These are phyloP conservation scores for Collybia mongolica DNA, from an alignment of 768 basidiomycete genomes.

Conservation along the genomic window DNA sequence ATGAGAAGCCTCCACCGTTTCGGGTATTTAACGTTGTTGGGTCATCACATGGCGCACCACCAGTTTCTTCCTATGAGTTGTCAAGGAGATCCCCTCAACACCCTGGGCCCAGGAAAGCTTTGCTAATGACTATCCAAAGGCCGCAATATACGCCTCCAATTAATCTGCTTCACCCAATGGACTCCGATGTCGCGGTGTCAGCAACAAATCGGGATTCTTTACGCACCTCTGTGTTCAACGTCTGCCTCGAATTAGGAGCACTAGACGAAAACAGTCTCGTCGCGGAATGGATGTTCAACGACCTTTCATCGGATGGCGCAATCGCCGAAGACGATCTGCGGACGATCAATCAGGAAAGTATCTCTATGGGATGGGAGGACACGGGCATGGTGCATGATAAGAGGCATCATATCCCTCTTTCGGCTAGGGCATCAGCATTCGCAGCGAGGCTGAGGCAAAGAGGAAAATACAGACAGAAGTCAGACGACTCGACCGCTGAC, in stretches of 20 bases:
- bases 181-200: too few relatives aligned
- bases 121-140: too few relatives aligned
- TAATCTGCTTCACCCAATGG: too few relatives aligned
- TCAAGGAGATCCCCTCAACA: too few relatives aligned
- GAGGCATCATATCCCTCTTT: slow-evolving; percentile 6
- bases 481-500: not conserved
- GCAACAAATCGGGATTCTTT: slow-evolving; percentile 16
- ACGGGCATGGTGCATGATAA: not conserved
- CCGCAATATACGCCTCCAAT: too few relatives aligned
- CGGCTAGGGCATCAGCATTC: slow-evolving; percentile 6
- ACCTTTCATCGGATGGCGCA: slow-evolving; percentile 11
- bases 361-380: slow-evolving; percentile 10
- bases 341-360: slow-evolving; percentile 14
- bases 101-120: too few relatives aligned
- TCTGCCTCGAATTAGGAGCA: slow-evolving; percentile 29
- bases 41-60: too few relatives aligned
- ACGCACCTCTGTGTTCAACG: slow-evolving; percentile 31
- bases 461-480: not conserved
- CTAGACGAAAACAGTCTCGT: slow-evolving; percentile 28
- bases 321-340: not conserved
- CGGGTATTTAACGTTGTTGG: too few relatives aligned
- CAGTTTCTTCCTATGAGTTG: too few relatives aligned
- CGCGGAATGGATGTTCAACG: slow-evolving; percentile 31
- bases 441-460: not conserved
- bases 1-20: too few relatives aligned